Conservation (phyloP, 2,329 filamentous ascomycete species). For the Pseudogymnoascus destructans region DNA sequence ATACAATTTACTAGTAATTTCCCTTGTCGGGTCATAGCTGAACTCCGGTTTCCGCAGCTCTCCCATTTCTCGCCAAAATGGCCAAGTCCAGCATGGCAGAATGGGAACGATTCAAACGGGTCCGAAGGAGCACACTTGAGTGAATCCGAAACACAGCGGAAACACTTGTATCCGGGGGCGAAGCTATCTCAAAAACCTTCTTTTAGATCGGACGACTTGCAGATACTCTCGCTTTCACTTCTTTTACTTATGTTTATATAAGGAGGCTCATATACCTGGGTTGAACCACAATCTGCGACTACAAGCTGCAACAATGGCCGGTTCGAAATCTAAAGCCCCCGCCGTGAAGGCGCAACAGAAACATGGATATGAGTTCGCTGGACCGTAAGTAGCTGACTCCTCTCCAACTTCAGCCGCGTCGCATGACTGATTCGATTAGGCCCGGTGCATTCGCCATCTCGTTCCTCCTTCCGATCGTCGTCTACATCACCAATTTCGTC, state of each 20-base stretch:
- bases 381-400: constrained; percentile 21
- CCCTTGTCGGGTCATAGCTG: no score
- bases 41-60: no score
- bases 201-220: not conserved
- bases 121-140: no score
- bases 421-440: constrained; percentile 33
- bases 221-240: not conserved
- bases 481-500: constrained; percentile 68
- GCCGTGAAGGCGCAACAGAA: constrained; percentile 17
- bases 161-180: not conserved
- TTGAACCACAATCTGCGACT: not conserved
- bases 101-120: no score
- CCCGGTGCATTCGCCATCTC: constrained; percentile 66
- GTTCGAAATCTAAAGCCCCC: constrained; percentile 13
- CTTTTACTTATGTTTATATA: not conserved
- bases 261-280: not conserved
- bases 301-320: not conserved
- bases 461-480: constrained; percentile 64
- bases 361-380: constrained; percentile 27
- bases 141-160: not conserved
- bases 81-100: no score
- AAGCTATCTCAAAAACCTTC: not conserved
- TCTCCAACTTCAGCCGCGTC: not conserved
- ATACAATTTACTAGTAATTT: no score
- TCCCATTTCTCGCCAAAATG: no score